Evolutionary conservation across 768 basidiomycete species (phyloP).

Genomic region (Boletus speciosus): DNA sequence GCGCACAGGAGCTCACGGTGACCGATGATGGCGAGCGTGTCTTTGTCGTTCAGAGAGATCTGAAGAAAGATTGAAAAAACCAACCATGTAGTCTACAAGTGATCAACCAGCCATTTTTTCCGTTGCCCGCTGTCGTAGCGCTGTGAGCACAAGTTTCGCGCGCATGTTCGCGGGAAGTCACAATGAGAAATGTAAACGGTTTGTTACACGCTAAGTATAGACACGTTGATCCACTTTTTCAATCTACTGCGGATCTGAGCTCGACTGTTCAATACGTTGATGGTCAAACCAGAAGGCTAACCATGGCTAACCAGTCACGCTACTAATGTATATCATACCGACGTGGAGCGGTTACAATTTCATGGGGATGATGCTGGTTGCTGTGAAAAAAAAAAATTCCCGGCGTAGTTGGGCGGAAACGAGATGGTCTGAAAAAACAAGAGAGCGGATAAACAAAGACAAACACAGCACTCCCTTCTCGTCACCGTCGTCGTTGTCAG

Average conservation of each 20-base stretch:
- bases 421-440: slow-evolving; percentile 8
- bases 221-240: not conserved
- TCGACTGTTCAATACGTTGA: no score
- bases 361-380: not conserved
- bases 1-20: slow-evolving; percentile 60
- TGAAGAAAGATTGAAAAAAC: slow-evolving; percentile 74
- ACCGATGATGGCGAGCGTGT: slow-evolving; percentile 66
- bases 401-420: slow-evolving; percentile 1
- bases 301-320: not conserved
- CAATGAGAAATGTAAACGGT: not conserved
- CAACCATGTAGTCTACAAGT: not conserved
- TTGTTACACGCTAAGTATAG: not conserved
- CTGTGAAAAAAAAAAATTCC: not conserved
- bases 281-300: not conserved
- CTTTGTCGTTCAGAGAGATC: slow-evolving; percentile 70
- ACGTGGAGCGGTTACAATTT: not conserved
- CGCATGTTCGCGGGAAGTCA: no score
- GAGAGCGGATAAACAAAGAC: slow-evolving; percentile 16
- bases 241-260: not conserved
- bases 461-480: slow-evolving; percentile 22
- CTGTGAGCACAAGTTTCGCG: no score
- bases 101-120: not conserved
- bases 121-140: no score
- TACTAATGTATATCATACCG: not conserved
- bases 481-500: slow-evolving; percentile 33